These are phyloP conservation scores for Umbelopsis sp. DNA, from an alignment of 371 early-diverging fungal species.

Conservation along the genomic window DNA sequence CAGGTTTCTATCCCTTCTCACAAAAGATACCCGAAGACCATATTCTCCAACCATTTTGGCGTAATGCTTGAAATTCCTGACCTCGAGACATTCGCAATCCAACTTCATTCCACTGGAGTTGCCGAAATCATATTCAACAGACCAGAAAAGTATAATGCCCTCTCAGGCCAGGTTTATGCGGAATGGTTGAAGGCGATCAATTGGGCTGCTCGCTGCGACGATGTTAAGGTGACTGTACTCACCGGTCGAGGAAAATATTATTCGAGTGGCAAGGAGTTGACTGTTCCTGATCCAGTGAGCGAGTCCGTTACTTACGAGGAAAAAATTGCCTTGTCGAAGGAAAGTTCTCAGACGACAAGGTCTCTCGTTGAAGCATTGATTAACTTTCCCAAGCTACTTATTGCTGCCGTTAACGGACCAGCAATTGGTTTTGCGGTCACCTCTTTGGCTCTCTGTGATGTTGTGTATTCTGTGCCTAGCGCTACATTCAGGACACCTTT, in stretches of 20 bases:
- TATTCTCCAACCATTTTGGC: too few relatives aligned
- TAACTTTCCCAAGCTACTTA: conserved; percentile 59
- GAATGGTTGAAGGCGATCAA: conserved; percentile 53
- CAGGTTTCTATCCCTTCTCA: too few relatives aligned
- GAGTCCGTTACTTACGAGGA: conserved; percentile 23
- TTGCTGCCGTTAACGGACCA: conserved; percentile 62
- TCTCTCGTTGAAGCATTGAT: conserved; percentile 46
- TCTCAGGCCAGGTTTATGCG: conserved; percentile 47
- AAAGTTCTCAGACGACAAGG: conserved; percentile 14
- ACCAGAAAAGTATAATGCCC: conserved; percentile 53
- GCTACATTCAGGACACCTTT: conserved; percentile 56
- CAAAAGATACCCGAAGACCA: too few relatives aligned
- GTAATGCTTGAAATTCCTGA: not conserved
- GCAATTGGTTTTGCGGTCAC: conserved; percentile 63
- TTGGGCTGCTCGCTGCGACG: conserved; percentile 36
- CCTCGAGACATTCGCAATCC: conserved; percentile 40
- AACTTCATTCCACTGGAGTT: conserved; percentile 43
- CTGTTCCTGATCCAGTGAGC: conserved; percentile 22
- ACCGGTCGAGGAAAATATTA: conserved; percentile 60
- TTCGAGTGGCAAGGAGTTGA: conserved; percentile 56
- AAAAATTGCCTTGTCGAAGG: not conserved
- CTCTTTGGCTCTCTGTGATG: conserved; percentile 57
- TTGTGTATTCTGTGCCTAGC: conserved; percentile 50
- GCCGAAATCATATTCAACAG: conserved; percentile 59
- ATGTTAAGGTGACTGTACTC: conserved; percentile 50